Conservation (phyloP, 768 basidiomycete species). For the Strobilomyces echinocephalus region DNA sequence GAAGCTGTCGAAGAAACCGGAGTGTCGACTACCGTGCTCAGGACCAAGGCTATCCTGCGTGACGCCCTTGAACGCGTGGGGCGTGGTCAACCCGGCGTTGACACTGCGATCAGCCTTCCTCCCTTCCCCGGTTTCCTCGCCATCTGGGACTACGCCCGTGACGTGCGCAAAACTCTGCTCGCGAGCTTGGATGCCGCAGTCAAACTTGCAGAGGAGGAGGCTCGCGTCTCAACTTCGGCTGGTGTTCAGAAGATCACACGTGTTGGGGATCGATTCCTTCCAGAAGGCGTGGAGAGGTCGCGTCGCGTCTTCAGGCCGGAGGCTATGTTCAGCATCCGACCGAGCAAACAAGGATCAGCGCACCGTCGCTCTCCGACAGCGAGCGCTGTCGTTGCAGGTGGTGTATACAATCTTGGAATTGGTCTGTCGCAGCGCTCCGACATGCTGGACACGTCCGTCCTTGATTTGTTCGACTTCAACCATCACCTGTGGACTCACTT, state of each 20-base stretch:
- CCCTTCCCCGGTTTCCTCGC: slow-evolving; percentile 77
- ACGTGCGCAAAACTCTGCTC: slow-evolving; percentile 76
- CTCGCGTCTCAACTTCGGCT: slow-evolving; percentile 56
- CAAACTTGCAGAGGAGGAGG: slow-evolving; percentile 76
- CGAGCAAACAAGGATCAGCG: slow-evolving; percentile 36
- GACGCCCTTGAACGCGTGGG: slow-evolving; percentile 74
- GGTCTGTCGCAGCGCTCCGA: slow-evolving; percentile 75
- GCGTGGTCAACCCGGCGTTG: slow-evolving; percentile 65
- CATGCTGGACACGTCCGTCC: slow-evolving; percentile 71
- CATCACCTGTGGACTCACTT: slow-evolving; percentile 74
- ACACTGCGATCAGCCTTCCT: slow-evolving; percentile 54
- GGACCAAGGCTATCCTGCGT: slow-evolving; percentile 56
- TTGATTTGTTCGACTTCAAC: slow-evolving; percentile 83
- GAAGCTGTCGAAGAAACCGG: slow-evolving; percentile 76
- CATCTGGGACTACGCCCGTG: slow-evolving; percentile 81
- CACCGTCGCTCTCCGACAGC: slow-evolving; percentile 33
- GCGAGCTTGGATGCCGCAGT: slow-evolving; percentile 77
- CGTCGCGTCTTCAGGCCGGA: slow-evolving; percentile 91
- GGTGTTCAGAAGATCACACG: slow-evolving; percentile 64
- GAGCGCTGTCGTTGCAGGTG: slow-evolving; percentile 69
- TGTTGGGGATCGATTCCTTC: slow-evolving; percentile 75
- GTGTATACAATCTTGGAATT: slow-evolving; percentile 74
- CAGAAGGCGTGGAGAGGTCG: slow-evolving; percentile 73
- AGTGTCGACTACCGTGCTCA: slow-evolving; percentile 45
- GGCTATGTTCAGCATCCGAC: slow-evolving; percentile 82